Evolutionary conservation across 257 asterid genomes (phyloP).

Genomic region (Solanum neorickii): DNA sequence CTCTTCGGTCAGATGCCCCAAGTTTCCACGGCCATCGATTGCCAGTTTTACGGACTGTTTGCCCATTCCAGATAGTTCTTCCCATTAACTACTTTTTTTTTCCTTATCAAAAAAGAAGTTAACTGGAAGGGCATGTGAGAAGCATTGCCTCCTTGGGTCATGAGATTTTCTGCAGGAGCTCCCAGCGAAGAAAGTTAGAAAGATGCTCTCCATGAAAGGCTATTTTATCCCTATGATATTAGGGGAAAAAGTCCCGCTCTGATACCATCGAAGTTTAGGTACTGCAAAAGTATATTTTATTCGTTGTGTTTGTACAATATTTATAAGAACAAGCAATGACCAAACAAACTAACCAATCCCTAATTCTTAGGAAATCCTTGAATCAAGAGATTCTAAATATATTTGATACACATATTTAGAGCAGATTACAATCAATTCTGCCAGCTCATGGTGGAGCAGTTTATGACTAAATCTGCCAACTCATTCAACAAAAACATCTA

Average conservation of each 20-base stretch:
- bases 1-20: neutral
- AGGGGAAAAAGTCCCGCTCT: neutral
- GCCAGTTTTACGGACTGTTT: neutral
- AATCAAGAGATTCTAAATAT: neutral
- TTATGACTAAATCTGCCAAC: neutral
- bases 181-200: neutral
- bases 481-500: neutral
- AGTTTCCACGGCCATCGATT: neutral
- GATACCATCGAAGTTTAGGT: neutral
- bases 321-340: neutral
- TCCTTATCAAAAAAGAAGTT: neutral
- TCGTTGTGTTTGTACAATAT: neutral
- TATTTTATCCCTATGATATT: neutral
- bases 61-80: neutral
- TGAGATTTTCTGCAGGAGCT: neutral
- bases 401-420: neutral
- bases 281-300: neutral
- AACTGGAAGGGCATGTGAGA: neutral
- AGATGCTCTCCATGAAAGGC: neutral
- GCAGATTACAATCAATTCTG: neutral
- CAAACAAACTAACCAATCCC: neutral
- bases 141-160: neutral
- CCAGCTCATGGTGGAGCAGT: neutral
- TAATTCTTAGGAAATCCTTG: neutral
- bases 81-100: neutral